Evolutionary conservation across 345 rosid genomes (phyloP), one percentile per base, ranked within the genome.

Genomic region (Isatis tinctoria): DNA sequence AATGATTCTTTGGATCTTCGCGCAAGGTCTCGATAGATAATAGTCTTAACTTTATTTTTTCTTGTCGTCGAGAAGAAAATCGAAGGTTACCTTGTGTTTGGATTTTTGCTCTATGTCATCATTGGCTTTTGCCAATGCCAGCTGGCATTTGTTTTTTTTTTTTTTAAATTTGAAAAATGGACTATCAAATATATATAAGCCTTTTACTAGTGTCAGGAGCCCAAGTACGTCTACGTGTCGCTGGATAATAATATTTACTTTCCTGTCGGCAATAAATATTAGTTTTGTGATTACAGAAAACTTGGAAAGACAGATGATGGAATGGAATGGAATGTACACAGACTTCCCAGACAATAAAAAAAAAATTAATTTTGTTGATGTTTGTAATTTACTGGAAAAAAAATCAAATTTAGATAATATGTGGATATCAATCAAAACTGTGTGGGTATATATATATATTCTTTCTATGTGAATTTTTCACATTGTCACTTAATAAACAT

Each of bases 241-340:
- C 27, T 14, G 18, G 41, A 6, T 6, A n/a, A 14, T 53, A 3
- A 40, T 20, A 12, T 2, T 8, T 27, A 10, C 5, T 5, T 41
- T 56, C 20, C 30, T 70, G 65, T 70, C 74, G 74, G 74, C 47
- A 70, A 14, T 35, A 9, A 32, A 14, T 22, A 9, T 41, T 33
- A 32, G 8, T 58, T 58, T 70, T 70, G 9, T 33, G 45, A n/a
- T n/a, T n/a, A n/a, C n/a, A n/a, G n/a, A n/a, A n/a, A n/a, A n/a
- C n/a, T n/a, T n/a, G n/a, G n/a, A n/a, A n/a, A n/a, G n/a, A n/a
- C n/a, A n/a, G n/a, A n/a, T n/a, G n/a, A n/a, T 59, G 44, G 65
- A 69, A 20, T 36, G 47, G 26, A 51, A 66, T 30, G 33, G 33
- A 30, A 30, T 30, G 33, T 30, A 30, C 1, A 30, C 33, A 30